Evolutionary conservation across 2,329 filamentous ascomycete genomes (phyloP), one percentile per base, ranked within the genome.

Genomic region (Pyrenochaeta sp.): DNA sequence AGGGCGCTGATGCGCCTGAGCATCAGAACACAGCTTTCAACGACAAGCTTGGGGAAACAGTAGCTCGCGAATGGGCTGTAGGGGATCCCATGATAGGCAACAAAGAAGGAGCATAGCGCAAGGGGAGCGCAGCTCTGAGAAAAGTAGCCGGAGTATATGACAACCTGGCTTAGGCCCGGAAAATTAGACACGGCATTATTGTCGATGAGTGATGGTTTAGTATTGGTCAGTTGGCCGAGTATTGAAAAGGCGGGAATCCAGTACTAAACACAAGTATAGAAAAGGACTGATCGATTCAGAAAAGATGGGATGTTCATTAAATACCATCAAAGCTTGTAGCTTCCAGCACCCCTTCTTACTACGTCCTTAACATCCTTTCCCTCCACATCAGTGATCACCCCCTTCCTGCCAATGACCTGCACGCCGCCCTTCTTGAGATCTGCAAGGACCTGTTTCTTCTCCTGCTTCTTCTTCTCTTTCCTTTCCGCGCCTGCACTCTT

Each of bases 341-440:
- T 73, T 1, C 75, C 73, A 0, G 71, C 73, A 1, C 72, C 73
- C 37, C 48, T 66, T 61, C 59, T 72, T 12, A 56, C 64, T 15
- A 46, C 64, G 37, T 75, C 73, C 58, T 68, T 79, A 19, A 90
- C 85, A 81, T 91, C 90, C 72, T 90, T 92, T 30, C 93, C 93
- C 67, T 95, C 88, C 34, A 97, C 85, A 79, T 96, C 90, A 19
- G 90, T 89, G 53, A 97, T 81, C 77, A 93, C 90, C 51, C 94
- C 94, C 82, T 92, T 93, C 80, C 90, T 91, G 62, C 93, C 93
- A 79, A 97, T 95, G 59, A 98, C 86, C 84, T 91, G 94, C 68
- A 97, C 94, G 59, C 91, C 91, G 51, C 91, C 93, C 84, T 90
- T 91, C 82, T 90, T 92, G 72, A 94, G 80, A 56, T 90, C 86